A percentile compares a stretch with the other conserved stretches of the same genome.
These are phyloP conservation scores for Solanum infundibuliforme DNA, from an alignment of 257 asterid species.

Conservation along the genomic window DNA sequence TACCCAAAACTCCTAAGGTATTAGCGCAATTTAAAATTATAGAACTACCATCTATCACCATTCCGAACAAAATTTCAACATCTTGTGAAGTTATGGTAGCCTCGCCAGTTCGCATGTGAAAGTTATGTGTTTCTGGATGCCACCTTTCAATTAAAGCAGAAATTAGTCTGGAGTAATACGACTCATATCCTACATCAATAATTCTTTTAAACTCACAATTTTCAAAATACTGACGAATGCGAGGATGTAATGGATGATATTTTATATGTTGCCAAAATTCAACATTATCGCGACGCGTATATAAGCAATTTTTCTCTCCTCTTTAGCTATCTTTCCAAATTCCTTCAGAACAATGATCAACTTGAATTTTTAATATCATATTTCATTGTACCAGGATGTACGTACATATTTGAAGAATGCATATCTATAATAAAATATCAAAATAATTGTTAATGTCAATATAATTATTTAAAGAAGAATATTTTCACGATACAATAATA, in stretches of 20 bases:
- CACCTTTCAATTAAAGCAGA: neutral
- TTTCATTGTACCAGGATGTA: neutral
- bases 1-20: too few relatives aligned
- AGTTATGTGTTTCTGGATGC: neutral
- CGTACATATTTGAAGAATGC: too few relatives aligned
- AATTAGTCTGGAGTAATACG: neutral
- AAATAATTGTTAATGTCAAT: too few relatives aligned
- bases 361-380: neutral
- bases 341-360: neutral
- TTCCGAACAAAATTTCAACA: neutral
- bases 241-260: neutral
- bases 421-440: too few relatives aligned
- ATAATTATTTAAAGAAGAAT: too few relatives aligned
- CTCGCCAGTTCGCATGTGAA: neutral
- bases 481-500: too few relatives aligned
- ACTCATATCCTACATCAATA: neutral
- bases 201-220: too few relatives aligned
- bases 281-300: neutral
- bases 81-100: neutral
- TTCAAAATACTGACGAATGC: neutral
- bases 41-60: neutral
- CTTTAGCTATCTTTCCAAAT: neutral
- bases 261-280: neutral
- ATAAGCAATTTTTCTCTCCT: neutral
- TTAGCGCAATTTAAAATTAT: neutral